Conservation (phyloP, 495 filamentous ascomycete species). For the Penicillium maclennaniae region DNA sequence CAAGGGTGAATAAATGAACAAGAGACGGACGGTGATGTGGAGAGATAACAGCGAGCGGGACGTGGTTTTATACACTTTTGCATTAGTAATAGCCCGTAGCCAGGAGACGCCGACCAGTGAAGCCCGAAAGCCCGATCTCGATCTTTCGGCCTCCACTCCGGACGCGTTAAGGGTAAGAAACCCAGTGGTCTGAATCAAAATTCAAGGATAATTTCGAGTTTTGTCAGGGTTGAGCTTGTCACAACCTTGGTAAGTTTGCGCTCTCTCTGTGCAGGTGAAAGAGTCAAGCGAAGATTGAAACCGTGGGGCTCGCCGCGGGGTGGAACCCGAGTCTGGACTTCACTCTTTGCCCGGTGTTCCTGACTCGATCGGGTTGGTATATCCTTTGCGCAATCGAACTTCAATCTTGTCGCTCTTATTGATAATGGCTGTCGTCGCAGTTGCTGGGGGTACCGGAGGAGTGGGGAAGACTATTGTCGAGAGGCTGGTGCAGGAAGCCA, state of each 20-base stretch:
- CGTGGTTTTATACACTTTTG: conserved; percentile 23
- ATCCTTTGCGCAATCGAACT: background rate
- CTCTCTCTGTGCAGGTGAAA: background rate
- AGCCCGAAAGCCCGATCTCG: conserved; percentile 29
- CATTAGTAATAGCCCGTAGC: conserved; percentile 19
- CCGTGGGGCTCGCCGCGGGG: conserved; percentile 11
- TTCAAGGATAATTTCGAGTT: background rate
- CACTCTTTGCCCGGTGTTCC: background rate
- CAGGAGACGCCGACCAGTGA: conserved; percentile 17
- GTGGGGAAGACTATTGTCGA: conserved; percentile 52
- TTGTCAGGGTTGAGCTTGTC: background rate
- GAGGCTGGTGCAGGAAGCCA: conserved; percentile 30
- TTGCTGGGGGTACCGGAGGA: conserved; percentile 52
- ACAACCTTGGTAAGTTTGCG: background rate
- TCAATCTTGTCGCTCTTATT: background rate
- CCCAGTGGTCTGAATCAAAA: background rate
- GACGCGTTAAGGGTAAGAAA: background rate
- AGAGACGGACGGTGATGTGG: background rate
- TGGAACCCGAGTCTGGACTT: conserved; percentile 5
- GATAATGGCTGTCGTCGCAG: conserved; percentile 42
- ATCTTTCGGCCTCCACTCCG: conserved; percentile 3
- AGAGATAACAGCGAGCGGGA: conserved; percentile 2
- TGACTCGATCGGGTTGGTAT: background rate
- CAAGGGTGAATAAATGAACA: conserved; percentile 2
- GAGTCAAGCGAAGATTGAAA: background rate